A percentile compares a stretch with the other conserved stretches of the same genome.
phyloP scores from a whole-genome alignment of 2,329 filamentous ascomycete genomes.

The Triangularia verruculosa region DNA sequence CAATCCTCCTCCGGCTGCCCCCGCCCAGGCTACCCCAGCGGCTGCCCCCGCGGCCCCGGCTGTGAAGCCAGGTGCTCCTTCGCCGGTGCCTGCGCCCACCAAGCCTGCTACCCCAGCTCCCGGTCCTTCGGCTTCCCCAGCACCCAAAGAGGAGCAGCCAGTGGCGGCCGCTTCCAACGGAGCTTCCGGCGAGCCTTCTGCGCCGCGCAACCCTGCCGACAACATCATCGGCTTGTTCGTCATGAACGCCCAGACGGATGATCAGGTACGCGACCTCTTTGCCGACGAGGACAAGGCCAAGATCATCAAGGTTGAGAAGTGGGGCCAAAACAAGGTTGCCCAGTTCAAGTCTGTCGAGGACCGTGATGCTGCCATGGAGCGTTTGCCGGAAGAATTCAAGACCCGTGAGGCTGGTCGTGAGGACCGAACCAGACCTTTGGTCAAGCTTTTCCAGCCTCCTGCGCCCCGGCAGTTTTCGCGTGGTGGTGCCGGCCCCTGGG shows the following conservation, averaged over 20 bases:
- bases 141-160: slow-evolving; percentile 60
- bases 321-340: slow-evolving; percentile 75
- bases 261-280: slow-evolving; percentile 80
- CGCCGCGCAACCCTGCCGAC: slow-evolving; percentile 58
- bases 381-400: slow-evolving; percentile 73
- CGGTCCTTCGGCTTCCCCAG: slow-evolving; percentile 36
- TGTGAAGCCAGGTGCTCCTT: slow-evolving; percentile 42
- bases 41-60: slow-evolving; percentile 22
- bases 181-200: slow-evolving; percentile 53
- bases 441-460: slow-evolving; percentile 78
- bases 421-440: slow-evolving; percentile 73
- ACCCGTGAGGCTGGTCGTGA: slow-evolving; percentile 58
- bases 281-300: slow-evolving; percentile 78
- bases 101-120: slow-evolving; percentile 52
- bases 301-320: slow-evolving; percentile 75
- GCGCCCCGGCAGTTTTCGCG: slow-evolving; percentile 57
- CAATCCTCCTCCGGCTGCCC: slow-evolving; percentile 33
- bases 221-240: slow-evolving; percentile 85
- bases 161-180: slow-evolving; percentile 49
- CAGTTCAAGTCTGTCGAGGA: slow-evolving; percentile 79
- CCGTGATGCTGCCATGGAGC: slow-evolving; percentile 73
- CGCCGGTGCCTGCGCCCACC: slow-evolving; percentile 36
- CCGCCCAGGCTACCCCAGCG: slow-evolving; percentile 32
- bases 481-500: slow-evolving; percentile 66
- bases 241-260: slow-evolving; percentile 77